Evolutionary conservation across 2,329 filamentous ascomycete species (phyloP).

Genomic region (Monascus ruber): DNA sequence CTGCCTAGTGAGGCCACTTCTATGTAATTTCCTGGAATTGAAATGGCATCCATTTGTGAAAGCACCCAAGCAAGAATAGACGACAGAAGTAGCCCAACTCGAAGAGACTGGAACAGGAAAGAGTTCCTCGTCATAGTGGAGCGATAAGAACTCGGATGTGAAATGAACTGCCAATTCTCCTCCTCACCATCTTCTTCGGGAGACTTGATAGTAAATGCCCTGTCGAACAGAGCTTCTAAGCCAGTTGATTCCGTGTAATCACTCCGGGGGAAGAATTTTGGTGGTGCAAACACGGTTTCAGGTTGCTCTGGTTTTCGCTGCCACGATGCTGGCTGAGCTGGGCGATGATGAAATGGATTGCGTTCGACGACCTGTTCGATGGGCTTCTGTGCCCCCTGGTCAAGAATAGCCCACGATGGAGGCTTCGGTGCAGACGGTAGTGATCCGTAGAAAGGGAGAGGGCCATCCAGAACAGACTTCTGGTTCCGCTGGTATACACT

Average conservation of each 20-base stretch:
- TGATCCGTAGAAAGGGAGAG: slow-evolving; percentile 33
- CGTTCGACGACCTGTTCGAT: slow-evolving; percentile 23
- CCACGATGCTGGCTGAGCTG: slow-evolving; percentile 12
- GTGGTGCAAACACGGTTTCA: slow-evolving; percentile 29
- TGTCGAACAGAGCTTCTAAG: slow-evolving; percentile 35
- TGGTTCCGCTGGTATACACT: slow-evolving; percentile 19
- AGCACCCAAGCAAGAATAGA: slow-evolving; percentile 23
- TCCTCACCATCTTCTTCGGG: slow-evolving; percentile 15
- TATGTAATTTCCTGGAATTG: slow-evolving; percentile 25
- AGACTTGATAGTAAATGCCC: slow-evolving; percentile 30
- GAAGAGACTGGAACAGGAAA: slow-evolving; percentile 18
- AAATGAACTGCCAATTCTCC: slow-evolving; percentile 9
- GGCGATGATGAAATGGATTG: slow-evolving; percentile 27
- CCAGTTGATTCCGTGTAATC: slow-evolving; percentile 34
- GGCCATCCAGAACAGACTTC: slow-evolving; percentile 18
- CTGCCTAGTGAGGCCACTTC: slow-evolving; percentile 27
- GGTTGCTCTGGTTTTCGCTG: slow-evolving; percentile 7
- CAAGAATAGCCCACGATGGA: slow-evolving; percentile 30
- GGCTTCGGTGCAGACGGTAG: slow-evolving; percentile 30
- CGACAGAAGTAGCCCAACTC: slow-evolving; percentile 16
- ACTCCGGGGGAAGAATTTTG: slow-evolving; percentile 34
- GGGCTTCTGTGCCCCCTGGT: slow-evolving; percentile 19
- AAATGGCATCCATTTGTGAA: slow-evolving; percentile 18
- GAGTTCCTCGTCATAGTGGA: slow-evolving; percentile 6
- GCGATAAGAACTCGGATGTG: slow-evolving; percentile 2